Evolutionary conservation across 2,329 filamentous ascomycete species (phyloP).

Genomic region (Fragosphaeria purpurea): DNA sequence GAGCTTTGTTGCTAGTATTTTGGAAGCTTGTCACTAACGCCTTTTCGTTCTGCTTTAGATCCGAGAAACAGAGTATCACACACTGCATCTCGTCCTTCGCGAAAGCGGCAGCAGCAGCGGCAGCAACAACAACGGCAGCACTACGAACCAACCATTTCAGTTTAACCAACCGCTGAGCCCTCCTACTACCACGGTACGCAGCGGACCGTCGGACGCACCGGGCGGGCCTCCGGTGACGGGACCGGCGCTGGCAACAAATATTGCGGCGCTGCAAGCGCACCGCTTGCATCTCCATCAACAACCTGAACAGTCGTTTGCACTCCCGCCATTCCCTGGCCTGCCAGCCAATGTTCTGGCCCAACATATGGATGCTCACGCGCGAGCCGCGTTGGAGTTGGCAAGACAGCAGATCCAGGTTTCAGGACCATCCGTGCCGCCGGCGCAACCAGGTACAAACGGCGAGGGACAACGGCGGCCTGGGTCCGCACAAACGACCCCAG

Average conservation of each 20-base stretch:
- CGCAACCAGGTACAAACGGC: too few relatives aligned
- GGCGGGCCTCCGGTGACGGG: too few relatives aligned
- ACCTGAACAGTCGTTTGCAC: neutral
- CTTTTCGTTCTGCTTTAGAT: neutral
- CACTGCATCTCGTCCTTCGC: slow-evolving; percentile 6
- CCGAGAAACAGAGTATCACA: neutral
- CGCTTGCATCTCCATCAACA: neutral
- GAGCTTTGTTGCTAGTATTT: neutral
- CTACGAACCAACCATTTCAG: neutral
- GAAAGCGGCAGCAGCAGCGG: neutral
- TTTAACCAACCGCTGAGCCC: neutral
- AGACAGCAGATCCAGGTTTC: neutral
- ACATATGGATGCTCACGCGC: neutral
- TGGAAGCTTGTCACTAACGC: neutral
- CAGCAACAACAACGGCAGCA: neutral
- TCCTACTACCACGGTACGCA: neutral
- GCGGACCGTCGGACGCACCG: neutral
- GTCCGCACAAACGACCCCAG: too few relatives aligned
- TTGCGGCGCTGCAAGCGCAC: neutral
- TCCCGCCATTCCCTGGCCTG: neutral
- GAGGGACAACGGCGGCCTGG: too few relatives aligned
- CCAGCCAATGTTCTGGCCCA: neutral
- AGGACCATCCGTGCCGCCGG: neutral
- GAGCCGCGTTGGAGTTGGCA: neutral
- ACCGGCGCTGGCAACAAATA: neutral